A percentile compares a stretch with the other conserved stretches of the same genome.
Conservation (phyloP, 495 filamentous ascomycete genomes). For the Penicillium ucsense region DNA sequence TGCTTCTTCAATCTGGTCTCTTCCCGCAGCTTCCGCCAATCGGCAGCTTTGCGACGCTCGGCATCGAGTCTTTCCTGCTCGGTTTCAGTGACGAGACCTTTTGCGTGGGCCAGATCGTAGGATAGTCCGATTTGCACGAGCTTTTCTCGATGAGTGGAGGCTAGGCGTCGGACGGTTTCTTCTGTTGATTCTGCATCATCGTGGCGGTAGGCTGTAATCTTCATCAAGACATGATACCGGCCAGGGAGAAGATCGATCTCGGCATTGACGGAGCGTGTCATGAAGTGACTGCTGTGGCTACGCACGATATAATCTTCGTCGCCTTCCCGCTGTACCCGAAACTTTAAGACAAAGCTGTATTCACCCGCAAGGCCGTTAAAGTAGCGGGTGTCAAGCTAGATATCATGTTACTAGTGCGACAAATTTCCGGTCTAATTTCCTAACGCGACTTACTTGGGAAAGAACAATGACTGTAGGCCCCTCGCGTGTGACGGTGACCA, state of each 20-base stretch:
- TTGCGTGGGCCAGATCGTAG: conserved; percentile 78
- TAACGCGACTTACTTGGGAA: conserved; percentile 42
- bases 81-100: conserved; percentile 57
- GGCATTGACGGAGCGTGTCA: conserved; percentile 69
- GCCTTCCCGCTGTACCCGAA: conserved; percentile 71
- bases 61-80: conserved; percentile 50
- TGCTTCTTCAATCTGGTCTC: conserved; percentile 37
- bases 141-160: conserved; percentile 61
- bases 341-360: conserved; percentile 68
- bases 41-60: conserved; percentile 33
- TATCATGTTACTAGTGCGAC: conserved; percentile 1
- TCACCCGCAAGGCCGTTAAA: conserved; percentile 76
- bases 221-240: conserved; percentile 69
- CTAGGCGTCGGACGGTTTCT: conserved; percentile 55
- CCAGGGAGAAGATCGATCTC: conserved; percentile 78
- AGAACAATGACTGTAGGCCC: conserved; percentile 72
- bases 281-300: conserved; percentile 57
- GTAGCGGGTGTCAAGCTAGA: conserved; percentile 68
- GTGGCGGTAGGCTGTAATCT: conserved; percentile 59
- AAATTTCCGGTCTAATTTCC: no score
- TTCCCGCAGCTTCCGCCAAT: conserved; percentile 33
- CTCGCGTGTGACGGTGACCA: conserved; percentile 53
- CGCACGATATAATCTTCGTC: conserved; percentile 81
- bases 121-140: conserved; percentile 69
- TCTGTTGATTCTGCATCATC: conserved; percentile 46